These are phyloP conservation scores for Fusarium ramigenum DNA, from an alignment of 2,329 filamentous ascomycete species.

Conservation along the genomic window DNA sequence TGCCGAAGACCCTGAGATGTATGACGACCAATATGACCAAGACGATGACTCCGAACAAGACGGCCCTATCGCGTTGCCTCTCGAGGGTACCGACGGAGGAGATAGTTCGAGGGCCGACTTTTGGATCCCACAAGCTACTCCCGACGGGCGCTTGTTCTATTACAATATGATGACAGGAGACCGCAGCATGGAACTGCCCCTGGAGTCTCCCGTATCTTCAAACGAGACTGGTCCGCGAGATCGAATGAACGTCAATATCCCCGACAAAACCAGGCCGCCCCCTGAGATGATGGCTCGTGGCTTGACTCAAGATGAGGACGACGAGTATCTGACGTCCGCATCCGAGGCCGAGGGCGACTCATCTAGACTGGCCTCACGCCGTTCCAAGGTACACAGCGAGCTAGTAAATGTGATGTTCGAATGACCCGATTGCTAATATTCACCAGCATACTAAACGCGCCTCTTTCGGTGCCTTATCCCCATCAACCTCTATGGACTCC, in stretches of 20 bases:
- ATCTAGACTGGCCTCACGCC: conserved; percentile 71
- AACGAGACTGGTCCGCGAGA: conserved; percentile 88
- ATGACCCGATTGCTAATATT: conserved; percentile 19
- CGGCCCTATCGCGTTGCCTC: conserved; percentile 68
- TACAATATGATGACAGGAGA: conserved; percentile 98
- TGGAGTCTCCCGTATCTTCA: conserved; percentile 85
- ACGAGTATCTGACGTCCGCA: conserved; percentile 85
- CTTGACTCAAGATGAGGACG: conserved; percentile 84
- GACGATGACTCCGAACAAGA: conserved; percentile 71
- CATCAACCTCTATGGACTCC: conserved; percentile 91
- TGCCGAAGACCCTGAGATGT: conserved; percentile 69
- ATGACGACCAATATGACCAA: conserved; percentile 74
- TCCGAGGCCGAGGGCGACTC: conserved; percentile 85
- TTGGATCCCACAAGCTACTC: conserved; percentile 97
- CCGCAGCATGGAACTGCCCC: conserved; percentile 90
- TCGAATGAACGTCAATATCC: conserved; percentile 86
- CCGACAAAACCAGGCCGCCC: conserved; percentile 88
- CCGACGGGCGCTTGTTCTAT: conserved; percentile 93
- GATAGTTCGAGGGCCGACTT: conserved; percentile 91
- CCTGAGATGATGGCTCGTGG: conserved; percentile 91
- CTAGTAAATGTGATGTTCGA: not conserved
- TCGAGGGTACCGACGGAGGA: conserved; percentile 69
- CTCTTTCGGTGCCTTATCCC: conserved; percentile 79
- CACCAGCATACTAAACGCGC: conserved; percentile 68
- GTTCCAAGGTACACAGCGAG: conserved; percentile 67